These are phyloP conservation scores for Tagetes patula DNA, from an alignment of 129 eudicot genomes.

Conservation along the genomic window DNA sequence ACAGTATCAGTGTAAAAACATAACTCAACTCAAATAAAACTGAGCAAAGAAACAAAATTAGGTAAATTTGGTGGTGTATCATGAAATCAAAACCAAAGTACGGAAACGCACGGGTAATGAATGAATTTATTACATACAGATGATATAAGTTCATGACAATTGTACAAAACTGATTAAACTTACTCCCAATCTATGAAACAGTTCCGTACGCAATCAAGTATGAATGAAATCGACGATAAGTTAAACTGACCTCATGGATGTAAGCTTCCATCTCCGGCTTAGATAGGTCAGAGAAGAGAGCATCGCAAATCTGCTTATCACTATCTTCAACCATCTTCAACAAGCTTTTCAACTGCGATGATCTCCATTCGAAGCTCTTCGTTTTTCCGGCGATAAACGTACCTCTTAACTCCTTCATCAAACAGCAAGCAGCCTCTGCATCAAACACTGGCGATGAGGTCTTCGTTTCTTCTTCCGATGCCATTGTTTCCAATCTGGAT, in stretches of 20 bases:
- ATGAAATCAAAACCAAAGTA: background rate
- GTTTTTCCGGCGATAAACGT: slow-evolving; percentile 51
- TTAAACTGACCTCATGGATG: slow-evolving; percentile 57
- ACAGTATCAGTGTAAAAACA: slow-evolving; percentile 10
- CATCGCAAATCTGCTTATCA: slow-evolving; percentile 59
- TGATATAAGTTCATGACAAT: background rate
- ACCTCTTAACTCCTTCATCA: slow-evolving; percentile 57
- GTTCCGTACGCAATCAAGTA: background rate
- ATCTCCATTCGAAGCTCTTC: slow-evolving; percentile 77
- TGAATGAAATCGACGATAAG: background rate
- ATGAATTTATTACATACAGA: slow-evolving; percentile 28
- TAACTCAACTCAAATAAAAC: slow-evolving; percentile 4
- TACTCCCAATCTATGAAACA: background rate
- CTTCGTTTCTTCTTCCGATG: slow-evolving; percentile 19
- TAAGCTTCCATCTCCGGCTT: slow-evolving; percentile 72
- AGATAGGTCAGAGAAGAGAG: slow-evolving; percentile 63
- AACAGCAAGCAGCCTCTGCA: slow-evolving; percentile 26
- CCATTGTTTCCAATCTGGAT: slow-evolving; percentile 23
- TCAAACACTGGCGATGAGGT: slow-evolving; percentile 32
- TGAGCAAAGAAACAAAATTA: background rate
- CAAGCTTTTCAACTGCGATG: slow-evolving; percentile 60
- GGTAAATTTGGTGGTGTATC: slow-evolving; percentile 1
- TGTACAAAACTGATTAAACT: background rate
- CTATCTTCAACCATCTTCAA: slow-evolving; percentile 40
- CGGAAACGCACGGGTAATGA: slow-evolving; percentile 17